phyloP scores from a whole-genome alignment of 148 eudicot species.

The Bassia scoparia region DNA sequence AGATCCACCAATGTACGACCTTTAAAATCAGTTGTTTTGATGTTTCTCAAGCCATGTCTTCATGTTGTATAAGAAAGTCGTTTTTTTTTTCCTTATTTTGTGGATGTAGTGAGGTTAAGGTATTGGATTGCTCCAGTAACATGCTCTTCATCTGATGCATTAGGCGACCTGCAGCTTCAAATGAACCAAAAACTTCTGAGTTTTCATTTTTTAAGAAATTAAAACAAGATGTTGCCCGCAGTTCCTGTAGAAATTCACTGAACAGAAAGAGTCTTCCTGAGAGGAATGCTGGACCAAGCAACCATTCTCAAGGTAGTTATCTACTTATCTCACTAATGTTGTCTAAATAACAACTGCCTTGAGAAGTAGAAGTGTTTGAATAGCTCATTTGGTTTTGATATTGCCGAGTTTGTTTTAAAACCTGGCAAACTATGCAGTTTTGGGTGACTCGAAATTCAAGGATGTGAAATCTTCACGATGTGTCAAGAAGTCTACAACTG shows the following conservation, averaged over 20 bases:
- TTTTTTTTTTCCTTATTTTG: neutral
- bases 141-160: slow-evolving; percentile 19
- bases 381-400: neutral
- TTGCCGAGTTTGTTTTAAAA: neutral
- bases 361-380: neutral
- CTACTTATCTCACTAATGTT: slow-evolving; percentile 19
- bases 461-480: slow-evolving; percentile 22
- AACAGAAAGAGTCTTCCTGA: slow-evolving; percentile 23
- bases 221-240: slow-evolving; percentile 40
- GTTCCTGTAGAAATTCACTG: slow-evolving; percentile 15
- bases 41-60: neutral
- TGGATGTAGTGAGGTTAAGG: slow-evolving; percentile 1
- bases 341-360: neutral
- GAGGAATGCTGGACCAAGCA: slow-evolving; percentile 26
- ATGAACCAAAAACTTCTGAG: slow-evolving; percentile 70
- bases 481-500: slow-evolving; percentile 20
- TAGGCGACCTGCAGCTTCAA: slow-evolving; percentile 22
- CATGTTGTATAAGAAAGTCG: neutral
- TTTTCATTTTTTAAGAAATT: slow-evolving; percentile 67
- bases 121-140: neutral
- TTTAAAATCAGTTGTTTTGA: neutral
- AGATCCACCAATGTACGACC: slow-evolving; percentile 26
- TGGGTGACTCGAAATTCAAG: slow-evolving; percentile 10
- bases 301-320: slow-evolving; percentile 35
- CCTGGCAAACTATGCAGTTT: slow-evolving; percentile 31